These are phyloP conservation scores for Forsythia suspensa DNA, from an alignment of 257 asterid genomes.

Conservation along the genomic window DNA sequence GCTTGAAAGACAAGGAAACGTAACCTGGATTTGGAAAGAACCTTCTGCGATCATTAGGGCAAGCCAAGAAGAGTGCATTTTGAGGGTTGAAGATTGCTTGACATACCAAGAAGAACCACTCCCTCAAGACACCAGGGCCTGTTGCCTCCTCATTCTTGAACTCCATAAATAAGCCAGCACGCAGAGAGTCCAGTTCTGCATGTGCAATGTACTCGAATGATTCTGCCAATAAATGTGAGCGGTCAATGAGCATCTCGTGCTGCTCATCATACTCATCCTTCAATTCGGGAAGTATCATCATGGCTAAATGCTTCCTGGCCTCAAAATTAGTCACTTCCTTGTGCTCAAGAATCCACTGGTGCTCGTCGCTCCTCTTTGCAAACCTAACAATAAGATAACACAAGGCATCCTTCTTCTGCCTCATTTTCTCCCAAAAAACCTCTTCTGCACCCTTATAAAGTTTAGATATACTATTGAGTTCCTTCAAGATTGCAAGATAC, in stretches of 20 bases:
- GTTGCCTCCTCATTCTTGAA: constrained; percentile 98
- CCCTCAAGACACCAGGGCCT: constrained; percentile 97
- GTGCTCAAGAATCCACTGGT: constrained; percentile 72
- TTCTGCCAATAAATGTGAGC: constrained; percentile 73
- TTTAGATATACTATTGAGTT: constrained; percentile 58
- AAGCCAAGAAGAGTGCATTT: constrained; percentile 85
- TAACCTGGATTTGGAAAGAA: constrained; percentile 96
- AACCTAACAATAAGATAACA: constrained; percentile 63
- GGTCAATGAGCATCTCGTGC: constrained; percentile 97
- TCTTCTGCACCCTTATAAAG: constrained; percentile 54
- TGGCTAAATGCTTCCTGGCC: constrained; percentile 78
- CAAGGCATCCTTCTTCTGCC: constrained; percentile 53
- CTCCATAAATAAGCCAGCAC: constrained; percentile 90
- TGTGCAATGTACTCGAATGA: constrained; percentile 79
- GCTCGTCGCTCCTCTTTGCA: constrained; percentile 75
- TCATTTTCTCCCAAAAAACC: constrained; percentile 64
- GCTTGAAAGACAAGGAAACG: background rate
- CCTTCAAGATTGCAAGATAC: constrained; percentile 70
- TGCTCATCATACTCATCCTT: constrained; percentile 84
- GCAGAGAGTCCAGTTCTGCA: constrained; percentile 67
- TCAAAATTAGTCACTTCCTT: constrained; percentile 83
- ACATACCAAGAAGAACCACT: constrained; percentile 95
- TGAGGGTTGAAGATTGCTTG: constrained; percentile 90
- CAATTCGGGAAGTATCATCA: constrained; percentile 86
- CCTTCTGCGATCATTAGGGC: constrained; percentile 92